phyloP scores from a whole-genome alignment of 371 early-diverging fungal genomes.

The Mortierella sp. region DNA sequence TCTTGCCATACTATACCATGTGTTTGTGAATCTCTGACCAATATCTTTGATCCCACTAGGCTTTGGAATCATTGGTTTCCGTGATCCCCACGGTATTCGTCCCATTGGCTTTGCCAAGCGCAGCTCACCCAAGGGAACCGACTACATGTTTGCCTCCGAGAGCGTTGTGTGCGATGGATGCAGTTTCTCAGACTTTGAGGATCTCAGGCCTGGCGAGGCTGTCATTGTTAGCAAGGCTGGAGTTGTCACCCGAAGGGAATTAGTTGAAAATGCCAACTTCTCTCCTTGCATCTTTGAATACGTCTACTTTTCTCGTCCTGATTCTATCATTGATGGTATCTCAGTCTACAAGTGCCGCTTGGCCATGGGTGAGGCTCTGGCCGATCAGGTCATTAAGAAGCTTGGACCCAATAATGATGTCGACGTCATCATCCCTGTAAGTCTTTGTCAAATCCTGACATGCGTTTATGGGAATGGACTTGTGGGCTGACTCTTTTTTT shows the following conservation, averaged over 20 bases:
- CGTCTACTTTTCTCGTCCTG: slow-evolving; percentile 98
- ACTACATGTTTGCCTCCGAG: slow-evolving; percentile 98
- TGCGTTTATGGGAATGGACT: too few relatives aligned
- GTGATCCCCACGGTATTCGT: slow-evolving; percentile 96
- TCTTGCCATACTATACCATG: not conserved
- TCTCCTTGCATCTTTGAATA: slow-evolving; percentile 98
- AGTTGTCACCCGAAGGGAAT: slow-evolving; percentile 73
- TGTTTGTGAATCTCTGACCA: not conserved
- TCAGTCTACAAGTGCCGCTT: slow-evolving; percentile 97
- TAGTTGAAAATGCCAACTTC: slow-evolving; percentile 68
- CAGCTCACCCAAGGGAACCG: slow-evolving; percentile 69
- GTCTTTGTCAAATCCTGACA: slow-evolving; percentile 55
- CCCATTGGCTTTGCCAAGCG: slow-evolving; percentile 94
- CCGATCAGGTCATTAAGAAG: slow-evolving; percentile 77
- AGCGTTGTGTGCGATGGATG: slow-evolving; percentile 93
- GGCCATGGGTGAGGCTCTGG: slow-evolving; percentile 97
- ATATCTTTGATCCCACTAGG: slow-evolving; percentile 45
- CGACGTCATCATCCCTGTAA: slow-evolving; percentile 98
- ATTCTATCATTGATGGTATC: slow-evolving; percentile 97
- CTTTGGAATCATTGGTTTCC: slow-evolving; percentile 90
- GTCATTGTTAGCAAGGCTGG: slow-evolving; percentile 84
- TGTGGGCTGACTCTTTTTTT: not conserved
- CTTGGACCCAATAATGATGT: slow-evolving; percentile 85
- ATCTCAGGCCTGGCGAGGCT: slow-evolving; percentile 93
- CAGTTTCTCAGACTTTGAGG: slow-evolving; percentile 88